Percentiles rank a stretch among this genome's conserved stretches.
phyloP scores from a whole-genome alignment of 2,329 filamentous ascomycete genomes.

The Hymenotorrendiella dingleyae region DNA sequence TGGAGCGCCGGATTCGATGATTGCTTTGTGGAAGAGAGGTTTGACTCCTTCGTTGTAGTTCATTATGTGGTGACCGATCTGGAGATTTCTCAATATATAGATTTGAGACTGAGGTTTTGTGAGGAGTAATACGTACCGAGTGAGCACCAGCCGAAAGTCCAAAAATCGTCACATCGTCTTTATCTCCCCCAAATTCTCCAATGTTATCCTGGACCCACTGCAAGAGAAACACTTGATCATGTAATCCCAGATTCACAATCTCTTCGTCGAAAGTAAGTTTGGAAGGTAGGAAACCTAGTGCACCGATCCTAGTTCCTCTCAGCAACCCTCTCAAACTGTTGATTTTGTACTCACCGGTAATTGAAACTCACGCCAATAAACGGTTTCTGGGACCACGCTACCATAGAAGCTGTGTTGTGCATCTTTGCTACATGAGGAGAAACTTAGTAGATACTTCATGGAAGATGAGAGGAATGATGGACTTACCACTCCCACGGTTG shows the following conservation, averaged over 20 bases:
- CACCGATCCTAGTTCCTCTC: slow-evolving; percentile 43
- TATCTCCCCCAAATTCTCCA: slow-evolving; percentile 51
- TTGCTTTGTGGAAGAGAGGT: slow-evolving; percentile 43
- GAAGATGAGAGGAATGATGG: slow-evolving; percentile 37
- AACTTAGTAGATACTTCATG: no score
- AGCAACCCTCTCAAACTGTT: not conserved
- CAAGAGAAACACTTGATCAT: slow-evolving; percentile 53
- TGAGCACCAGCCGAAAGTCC: slow-evolving; percentile 56
- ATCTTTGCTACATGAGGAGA: slow-evolving; percentile 39
- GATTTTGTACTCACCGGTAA: slow-evolving; percentile 33
- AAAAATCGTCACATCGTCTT: slow-evolving; percentile 50
- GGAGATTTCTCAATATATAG: no score
- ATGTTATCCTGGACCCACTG: slow-evolving; percentile 56
- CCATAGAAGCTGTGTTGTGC: slow-evolving; percentile 57
- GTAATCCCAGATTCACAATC: slow-evolving; percentile 55
- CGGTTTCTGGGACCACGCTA: slow-evolving; percentile 45
- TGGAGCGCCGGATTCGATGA: slow-evolving; percentile 49
- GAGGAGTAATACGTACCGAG: no score
- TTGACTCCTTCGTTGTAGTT: slow-evolving; percentile 32
- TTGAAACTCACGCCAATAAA: slow-evolving; percentile 54
- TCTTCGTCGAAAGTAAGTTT: slow-evolving; percentile 45
- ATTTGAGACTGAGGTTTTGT: no score
- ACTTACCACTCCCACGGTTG: slow-evolving; percentile 33
- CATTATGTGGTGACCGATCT: slow-evolving; percentile 65
- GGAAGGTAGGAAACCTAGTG: slow-evolving; percentile 62